Evolutionary conservation across 345 rosid genomes (phyloP), one percentile per base, ranked within the genome.

Genomic region (Ceriops tagal): DNA sequence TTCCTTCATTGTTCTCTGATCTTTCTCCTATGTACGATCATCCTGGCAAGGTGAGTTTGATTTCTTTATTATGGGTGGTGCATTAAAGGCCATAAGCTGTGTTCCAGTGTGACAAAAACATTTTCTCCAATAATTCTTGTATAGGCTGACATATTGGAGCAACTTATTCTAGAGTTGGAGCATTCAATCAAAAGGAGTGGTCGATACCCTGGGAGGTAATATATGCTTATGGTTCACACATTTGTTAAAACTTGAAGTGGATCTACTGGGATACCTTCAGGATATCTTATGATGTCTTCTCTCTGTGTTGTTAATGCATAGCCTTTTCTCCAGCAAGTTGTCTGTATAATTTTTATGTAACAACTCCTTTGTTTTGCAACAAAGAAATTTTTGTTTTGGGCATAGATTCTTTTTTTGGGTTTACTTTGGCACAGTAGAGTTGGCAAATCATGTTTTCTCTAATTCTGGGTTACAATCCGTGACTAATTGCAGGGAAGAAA

Each of bases 1-100:
- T 96, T 76, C 98, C 99, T 76, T 96, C 99, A 49, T 78, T 92
- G 67, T 96, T 96, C 78, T 92, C 99, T n/a, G 97, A 92, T 73
- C 98, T 96, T 79, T 96, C 98, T 62, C 84, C 99, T 61, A 77
- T 96, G 65, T 96, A 96, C 66, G 84, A 83, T 73, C 92, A 88
- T 71, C 83, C 84, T 72, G 82, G 84, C 77, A 96, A 96, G 98
- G 98, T 92, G 66, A 80, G 80, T 79, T 75, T 68, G 27, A 56
- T 61, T 58, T 26, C 65, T 65, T 76, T 43, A 53, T 3, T 60
- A 62, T 71, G 21, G 21, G 13, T 70, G 55, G 11, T 53, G 37
- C 28, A 43, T 69, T 53, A 26, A 62, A 30, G 59, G 77, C 19
- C 47, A 11, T 63, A 22, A 47, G 67, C 37, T 52, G n/a, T 67